Evolutionary conservation across 2,329 filamentous ascomycete species (phyloP).

Genomic region (Cladorrhinum sp.): DNA sequence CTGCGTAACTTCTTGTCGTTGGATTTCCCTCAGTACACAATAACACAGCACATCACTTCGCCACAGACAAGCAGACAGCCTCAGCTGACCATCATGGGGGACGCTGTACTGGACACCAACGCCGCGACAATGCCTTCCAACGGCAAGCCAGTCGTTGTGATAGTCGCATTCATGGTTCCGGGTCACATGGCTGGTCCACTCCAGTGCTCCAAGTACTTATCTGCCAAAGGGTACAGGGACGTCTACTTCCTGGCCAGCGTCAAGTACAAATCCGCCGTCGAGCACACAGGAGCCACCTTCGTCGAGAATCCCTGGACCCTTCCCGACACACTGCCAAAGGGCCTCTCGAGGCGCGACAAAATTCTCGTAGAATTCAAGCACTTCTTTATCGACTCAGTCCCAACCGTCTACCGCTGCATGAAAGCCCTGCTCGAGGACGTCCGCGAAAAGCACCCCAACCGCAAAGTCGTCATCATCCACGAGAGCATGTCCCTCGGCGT

Average conservation of each 20-base stretch:
- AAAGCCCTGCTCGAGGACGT: slow-evolving; percentile 33
- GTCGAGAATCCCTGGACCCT: slow-evolving; percentile 23
- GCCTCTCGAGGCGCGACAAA: slow-evolving; percentile 26
- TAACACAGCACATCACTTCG: no score
- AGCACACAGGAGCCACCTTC: slow-evolving; percentile 38
- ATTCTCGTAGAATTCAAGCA: slow-evolving; percentile 34
- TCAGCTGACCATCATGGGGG: no score
- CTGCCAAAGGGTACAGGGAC: slow-evolving; percentile 38
- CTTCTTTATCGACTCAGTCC: slow-evolving; percentile 35
- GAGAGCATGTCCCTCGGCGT: slow-evolving; percentile 40
- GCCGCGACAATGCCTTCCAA: not conserved
- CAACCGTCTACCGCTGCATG: slow-evolving; percentile 17
- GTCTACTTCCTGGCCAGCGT: slow-evolving; percentile 41
- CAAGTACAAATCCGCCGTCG: slow-evolving; percentile 35
- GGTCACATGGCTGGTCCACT: slow-evolving; percentile 34
- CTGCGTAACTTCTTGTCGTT: no score
- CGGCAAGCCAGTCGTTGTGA: slow-evolving; percentile 31
- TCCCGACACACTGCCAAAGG: not conserved
- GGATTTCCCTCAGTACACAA: no score
- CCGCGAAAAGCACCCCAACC: slow-evolving; percentile 31
- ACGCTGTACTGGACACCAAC: not conserved
- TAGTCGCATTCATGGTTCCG: slow-evolving; percentile 28
- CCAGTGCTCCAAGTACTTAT: slow-evolving; percentile 37
- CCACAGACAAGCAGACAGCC: no score
- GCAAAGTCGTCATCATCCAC: slow-evolving; percentile 42